Base-by-base conservation (phyloP, 805 yeast species). In the Metschnikowia amazonensis region DNA sequence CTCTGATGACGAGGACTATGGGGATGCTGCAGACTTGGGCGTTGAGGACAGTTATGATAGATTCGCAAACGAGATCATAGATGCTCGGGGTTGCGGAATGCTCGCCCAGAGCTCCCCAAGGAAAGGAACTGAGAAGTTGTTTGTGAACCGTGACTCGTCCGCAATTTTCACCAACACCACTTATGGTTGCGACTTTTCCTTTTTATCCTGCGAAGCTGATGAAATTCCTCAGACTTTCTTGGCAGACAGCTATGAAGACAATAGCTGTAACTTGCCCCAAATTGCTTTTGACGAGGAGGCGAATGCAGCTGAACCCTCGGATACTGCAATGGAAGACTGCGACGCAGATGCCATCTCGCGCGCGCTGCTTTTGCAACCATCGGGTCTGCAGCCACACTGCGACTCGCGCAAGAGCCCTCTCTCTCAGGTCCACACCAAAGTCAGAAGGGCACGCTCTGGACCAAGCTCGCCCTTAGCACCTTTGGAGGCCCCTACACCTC, bases 281-380 rank as follows among this genome's bases (percentile, higher is more conserved):
- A 35, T 14, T 3, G 10, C 13, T 13, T 35, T 37, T 4, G 33
- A n/a, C 6, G 33, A 37, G 2, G 20, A 16, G 25, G 25, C 25
- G 8, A 20, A 18, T 5, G 33, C 18, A 18, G 41, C 25, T 3
- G 41, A 28, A 9, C 10, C 5, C 17, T 18, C 33, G 5, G 41
- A 28, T 16, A 20, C 13, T 37, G 41, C 18, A 28, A 18, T 37
- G 25, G 25, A 23, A 23, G 38, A 20, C 41, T 37, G 41, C 25
- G 41, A 28, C 32, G 29, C 20, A 14, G 25, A 20, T 3, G 20
- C 25, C 14, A n/a, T n/a, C 9, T n/a, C 9, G 5, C 33, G 25
- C 41, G 41, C 33, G 32, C 41, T 18, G 24, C 18, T 13, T 37
- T 37, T 29, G 41, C 41, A 37, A 33, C 41, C 41, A 37, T 11